A percentile compares a stretch with the other conserved stretches of the same genome.
Conservation (phyloP, 2,329 filamentous ascomycete genomes). For the Chalara sp. region DNA sequence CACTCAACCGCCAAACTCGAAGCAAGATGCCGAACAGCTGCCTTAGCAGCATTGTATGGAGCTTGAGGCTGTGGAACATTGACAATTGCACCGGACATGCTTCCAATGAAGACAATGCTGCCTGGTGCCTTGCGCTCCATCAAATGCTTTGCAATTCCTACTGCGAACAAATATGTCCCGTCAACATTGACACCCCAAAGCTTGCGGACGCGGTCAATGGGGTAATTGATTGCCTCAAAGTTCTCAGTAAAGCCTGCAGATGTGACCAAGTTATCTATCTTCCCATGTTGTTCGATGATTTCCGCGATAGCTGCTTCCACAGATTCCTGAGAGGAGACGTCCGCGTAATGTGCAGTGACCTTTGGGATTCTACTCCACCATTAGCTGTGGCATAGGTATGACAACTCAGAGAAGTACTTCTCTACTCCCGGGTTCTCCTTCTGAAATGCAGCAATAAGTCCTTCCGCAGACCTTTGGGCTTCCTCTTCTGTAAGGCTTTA, state of each 20-base stretch:
- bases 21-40: conserved; percentile 82
- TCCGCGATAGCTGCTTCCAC: conserved; percentile 69
- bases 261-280: conserved; percentile 87
- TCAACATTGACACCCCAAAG: conserved; percentile 92
- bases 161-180: conserved; percentile 85
- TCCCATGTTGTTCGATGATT: conserved; percentile 62
- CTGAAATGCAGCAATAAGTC: conserved; percentile 45
- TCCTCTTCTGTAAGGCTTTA: conserved; percentile 60
- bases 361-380: conserved; percentile 55
- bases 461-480: conserved; percentile 67
- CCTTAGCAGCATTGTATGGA: conserved; percentile 90
- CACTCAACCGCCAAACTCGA: conserved; percentile 89
- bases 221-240: conserved; percentile 86
- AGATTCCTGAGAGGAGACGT: conserved; percentile 74
- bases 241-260: conserved; percentile 97
- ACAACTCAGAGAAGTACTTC: conserved; percentile 38
- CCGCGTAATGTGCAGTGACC: conserved; percentile 84
- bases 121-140: conserved; percentile 74
- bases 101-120: conserved; percentile 90
- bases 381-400: not conserved
- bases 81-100: conserved; percentile 90
- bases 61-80: conserved; percentile 93
- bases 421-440: conserved; percentile 68
- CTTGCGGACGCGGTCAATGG: conserved; percentile 84
- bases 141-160: conserved; percentile 77